These are phyloP conservation scores for Tulasnella sp. DNA, from an alignment of 768 basidiomycete species.

Conservation along the genomic window DNA sequence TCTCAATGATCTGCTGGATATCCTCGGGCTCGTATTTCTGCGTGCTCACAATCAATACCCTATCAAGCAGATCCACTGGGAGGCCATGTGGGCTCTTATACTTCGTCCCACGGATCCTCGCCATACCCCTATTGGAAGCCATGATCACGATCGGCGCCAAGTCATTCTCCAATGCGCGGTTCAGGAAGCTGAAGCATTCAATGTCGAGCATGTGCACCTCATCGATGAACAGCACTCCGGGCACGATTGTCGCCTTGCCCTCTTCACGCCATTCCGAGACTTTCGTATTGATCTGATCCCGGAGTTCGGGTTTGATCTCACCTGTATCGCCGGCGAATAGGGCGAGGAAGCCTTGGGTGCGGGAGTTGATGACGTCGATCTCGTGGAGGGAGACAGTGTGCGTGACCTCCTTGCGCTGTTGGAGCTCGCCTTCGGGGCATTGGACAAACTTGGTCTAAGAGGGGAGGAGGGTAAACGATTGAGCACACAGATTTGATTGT, in stretches of 20 bases:
- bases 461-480: not conserved
- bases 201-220: conserved; percentile 99
- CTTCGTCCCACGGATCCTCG: conserved; percentile 89
- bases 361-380: conserved; percentile 98
- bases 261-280: conserved; percentile 98
- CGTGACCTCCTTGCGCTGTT: conserved; percentile 93
- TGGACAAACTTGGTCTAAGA: conserved; percentile 91
- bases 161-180: conserved; percentile 89
- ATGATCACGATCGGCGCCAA: conserved; percentile 93
- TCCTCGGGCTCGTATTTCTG: conserved; percentile 75
- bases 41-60: conserved; percentile 92
- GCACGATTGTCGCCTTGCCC: conserved; percentile 95
- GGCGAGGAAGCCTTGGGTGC: conserved; percentile 96
- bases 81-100: conserved; percentile 92
- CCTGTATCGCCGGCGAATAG: conserved; percentile 94
- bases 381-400: conserved; percentile 97
- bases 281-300: conserved; percentile 93
- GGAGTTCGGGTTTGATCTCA: conserved; percentile 94
- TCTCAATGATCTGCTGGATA: conserved; percentile 83
- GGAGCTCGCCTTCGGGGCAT: conserved; percentile 95
- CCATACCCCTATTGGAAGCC: conserved; percentile 94
- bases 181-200: conserved; percentile 97
- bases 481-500: not conserved
- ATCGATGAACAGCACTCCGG: conserved; percentile 96
- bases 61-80: conserved; percentile 87